Evolutionary conservation across 768 basidiomycete genomes (phyloP).

Genomic region (Infundibulicybe gibba): DNA sequence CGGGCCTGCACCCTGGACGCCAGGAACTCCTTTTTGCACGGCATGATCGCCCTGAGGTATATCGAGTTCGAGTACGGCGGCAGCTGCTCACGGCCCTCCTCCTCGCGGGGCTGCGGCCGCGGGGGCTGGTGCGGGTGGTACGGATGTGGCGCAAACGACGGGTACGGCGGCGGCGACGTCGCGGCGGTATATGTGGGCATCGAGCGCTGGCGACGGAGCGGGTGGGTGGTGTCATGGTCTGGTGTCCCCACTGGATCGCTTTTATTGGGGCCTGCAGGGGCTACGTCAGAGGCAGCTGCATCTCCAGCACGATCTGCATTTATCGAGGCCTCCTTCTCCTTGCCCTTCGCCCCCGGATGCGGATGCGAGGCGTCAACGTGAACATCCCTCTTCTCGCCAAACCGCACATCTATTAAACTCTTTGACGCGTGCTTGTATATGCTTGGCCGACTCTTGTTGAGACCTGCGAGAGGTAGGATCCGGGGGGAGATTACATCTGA

Average conservation of each 20-base stretch:
- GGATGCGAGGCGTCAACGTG: slow-evolving; percentile 21
- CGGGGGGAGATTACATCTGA: too few relatives aligned
- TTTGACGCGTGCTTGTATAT: slow-evolving; percentile 59
- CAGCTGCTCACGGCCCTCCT: slow-evolving; percentile 80
- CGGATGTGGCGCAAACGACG: slow-evolving; percentile 26
- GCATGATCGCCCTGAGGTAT: slow-evolving; percentile 77
- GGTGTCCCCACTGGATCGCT: background rate
- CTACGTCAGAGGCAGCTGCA: slow-evolving; percentile 5
- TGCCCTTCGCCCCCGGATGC: background rate
- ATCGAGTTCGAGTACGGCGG: slow-evolving; percentile 82
- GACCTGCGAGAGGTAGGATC: too few relatives aligned
- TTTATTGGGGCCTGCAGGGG: slow-evolving; percentile 1
- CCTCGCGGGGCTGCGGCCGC: slow-evolving; percentile 72
- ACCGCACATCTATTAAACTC: slow-evolving; percentile 59
- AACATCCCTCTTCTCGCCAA: slow-evolving; percentile 22
- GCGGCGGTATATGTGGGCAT: slow-evolving; percentile 64
- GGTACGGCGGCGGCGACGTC: slow-evolving; percentile 68
- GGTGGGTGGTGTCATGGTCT: background rate
- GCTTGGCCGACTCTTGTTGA: slow-evolving; percentile 24
- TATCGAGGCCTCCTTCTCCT: background rate
- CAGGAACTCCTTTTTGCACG: slow-evolving; percentile 91
- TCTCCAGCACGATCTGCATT: background rate
- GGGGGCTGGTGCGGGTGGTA: slow-evolving; percentile 17
- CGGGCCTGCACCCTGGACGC: slow-evolving; percentile 81
- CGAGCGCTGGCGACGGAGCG: slow-evolving; percentile 54